A percentile compares a stretch with the other conserved stretches of the same genome.
Evolutionary conservation across 1,139 yeast genomes (phyloP).

Genomic region (Hyphopichia khmerensis): DNA sequence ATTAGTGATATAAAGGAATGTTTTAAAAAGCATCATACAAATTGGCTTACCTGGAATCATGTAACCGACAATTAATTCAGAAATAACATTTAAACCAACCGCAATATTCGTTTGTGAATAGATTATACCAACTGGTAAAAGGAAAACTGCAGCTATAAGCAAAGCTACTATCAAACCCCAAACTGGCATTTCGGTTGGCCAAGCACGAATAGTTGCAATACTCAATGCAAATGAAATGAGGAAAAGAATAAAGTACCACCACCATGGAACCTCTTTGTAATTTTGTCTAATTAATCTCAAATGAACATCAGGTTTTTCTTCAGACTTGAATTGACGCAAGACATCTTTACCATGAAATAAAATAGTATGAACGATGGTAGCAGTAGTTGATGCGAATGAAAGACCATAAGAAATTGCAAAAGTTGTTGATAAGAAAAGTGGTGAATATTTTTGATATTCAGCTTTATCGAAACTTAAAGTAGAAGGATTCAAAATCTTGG

Average conservation of each 20-base stretch:
- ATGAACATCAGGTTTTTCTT: conserved; percentile 58
- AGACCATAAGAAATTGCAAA: conserved; percentile 62
- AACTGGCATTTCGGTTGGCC: conserved; percentile 46
- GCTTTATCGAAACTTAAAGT: conserved; percentile 42
- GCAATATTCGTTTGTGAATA: conserved; percentile 43
- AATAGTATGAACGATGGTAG: conserved; percentile 54
- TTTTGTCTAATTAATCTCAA: conserved; percentile 54
- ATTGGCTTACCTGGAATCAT: conserved; percentile 49
- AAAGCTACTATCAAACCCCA: conserved; percentile 50
- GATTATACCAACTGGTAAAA: conserved; percentile 44
- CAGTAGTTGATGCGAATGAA: conserved; percentile 61
- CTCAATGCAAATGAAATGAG: conserved; percentile 39
- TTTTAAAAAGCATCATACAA: conserved; percentile 49
- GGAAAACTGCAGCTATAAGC: conserved; percentile 39
- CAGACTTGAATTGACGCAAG: conserved; percentile 39
- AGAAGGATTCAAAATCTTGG: conserved; percentile 39
- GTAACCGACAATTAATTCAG: conserved; percentile 47
- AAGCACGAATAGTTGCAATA: conserved; percentile 36
- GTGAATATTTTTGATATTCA: conserved; percentile 49
- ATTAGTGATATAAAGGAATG: conserved; percentile 51
- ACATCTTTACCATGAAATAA: conserved; percentile 59
- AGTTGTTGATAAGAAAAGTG: conserved; percentile 60
- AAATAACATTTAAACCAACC: conserved; percentile 46
- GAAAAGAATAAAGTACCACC: conserved; percentile 59
- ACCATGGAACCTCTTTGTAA: conserved; percentile 62